Evolutionary conservation across 2,329 filamentous ascomycete species (phyloP), one percentile per base, ranked within the genome.

Genomic region (Diaporthe sp.): DNA sequence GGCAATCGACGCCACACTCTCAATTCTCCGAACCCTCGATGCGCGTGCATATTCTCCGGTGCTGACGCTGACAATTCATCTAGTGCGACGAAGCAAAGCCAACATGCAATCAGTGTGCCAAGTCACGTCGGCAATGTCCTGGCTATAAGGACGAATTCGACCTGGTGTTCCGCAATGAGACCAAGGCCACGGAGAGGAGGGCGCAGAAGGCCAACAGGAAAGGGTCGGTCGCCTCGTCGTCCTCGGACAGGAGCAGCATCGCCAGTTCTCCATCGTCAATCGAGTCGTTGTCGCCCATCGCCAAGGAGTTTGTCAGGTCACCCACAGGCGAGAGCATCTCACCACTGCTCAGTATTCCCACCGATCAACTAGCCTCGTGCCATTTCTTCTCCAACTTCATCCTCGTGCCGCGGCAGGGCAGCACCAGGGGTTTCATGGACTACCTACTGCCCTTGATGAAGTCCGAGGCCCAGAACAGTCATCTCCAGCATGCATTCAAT

Each of bases 71-170:
- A 12, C 28, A 19, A 17, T 30, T 38, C 33, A 17, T 64, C 52
- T 78, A 93, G 91, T 93, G 92, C 81, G 92, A 93, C 81, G 91
- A 93, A 82, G 90, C 87, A 52, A 92, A 90, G 77, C 92, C 92
- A 13, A 90, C 89, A 7, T 93, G 92, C 82, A 89, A 88, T 54
- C 91, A 93, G 80, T 93, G 91, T 79, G 84, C 87, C 77, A 93
- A 92, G 79, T 92, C 91, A 50, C 86, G 89, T 74, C 88, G 91
- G 52, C 85, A 88, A 77, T 93, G 92, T 79, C 91, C 91, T 4
- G 92, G 92, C 60, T 93, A 93, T 82, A 91, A 91, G 80, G 91
- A 93, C 79, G 92, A 93, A 77, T 93, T 94, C 78, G 92, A 94
- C 78, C 84, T 94, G 33, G 89, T 94, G 72, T 93, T 94, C 78